Evolutionary conservation across 169 alveolate genomes (phyloP).

Genomic region (Eimeria brunetti): DNA sequence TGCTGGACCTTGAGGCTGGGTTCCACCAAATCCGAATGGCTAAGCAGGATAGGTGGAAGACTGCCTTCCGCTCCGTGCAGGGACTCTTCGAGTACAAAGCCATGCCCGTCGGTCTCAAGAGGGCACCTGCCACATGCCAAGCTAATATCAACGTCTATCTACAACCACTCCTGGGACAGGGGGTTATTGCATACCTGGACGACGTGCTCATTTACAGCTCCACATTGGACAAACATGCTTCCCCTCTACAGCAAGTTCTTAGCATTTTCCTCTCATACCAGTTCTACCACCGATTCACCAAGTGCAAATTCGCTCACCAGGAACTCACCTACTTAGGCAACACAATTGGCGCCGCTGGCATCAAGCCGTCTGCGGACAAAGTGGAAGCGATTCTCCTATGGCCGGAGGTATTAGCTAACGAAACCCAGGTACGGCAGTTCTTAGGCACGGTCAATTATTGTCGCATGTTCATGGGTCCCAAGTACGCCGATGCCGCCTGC

Average conservation of each 20-base stretch:
- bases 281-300: not conserved
- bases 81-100: not conserved
- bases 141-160: not conserved
- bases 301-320: slow-evolving; percentile 1
- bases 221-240: not conserved
- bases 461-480: too few species aligned
- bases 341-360: not conserved
- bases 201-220: not conserved
- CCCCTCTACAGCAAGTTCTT: not conserved
- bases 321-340: not conserved
- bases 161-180: not conserved
- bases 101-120: not conserved
- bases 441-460: too few species aligned
- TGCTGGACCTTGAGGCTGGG: not conserved
- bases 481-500: too few species aligned
- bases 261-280: not conserved
- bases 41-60: not conserved
- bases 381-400: not conserved
- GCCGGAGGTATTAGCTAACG: not conserved
- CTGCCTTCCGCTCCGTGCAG: not conserved
- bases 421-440: not conserved
- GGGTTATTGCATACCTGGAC: not conserved
- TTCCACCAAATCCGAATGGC: slow-evolving; percentile 4
- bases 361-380: not conserved
- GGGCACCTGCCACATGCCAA: not conserved